These are phyloP conservation scores for Echinosophora koreensis DNA, from an alignment of 306 rosid genomes.

Conservation along the genomic window DNA sequence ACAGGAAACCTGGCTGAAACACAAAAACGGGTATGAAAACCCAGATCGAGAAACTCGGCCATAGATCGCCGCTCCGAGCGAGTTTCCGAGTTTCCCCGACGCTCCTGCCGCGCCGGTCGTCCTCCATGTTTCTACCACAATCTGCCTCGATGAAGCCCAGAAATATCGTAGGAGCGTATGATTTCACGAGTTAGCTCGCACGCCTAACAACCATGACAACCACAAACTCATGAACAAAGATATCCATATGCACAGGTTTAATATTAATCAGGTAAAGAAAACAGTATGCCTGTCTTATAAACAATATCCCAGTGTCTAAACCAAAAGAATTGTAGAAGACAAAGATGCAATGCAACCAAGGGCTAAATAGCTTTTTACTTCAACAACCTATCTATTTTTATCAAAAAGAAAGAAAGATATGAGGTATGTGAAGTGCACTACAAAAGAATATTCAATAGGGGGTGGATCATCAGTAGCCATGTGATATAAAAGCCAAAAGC, in stretches of 20 bases:
- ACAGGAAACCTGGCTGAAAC: too few relatives aligned
- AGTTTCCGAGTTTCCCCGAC: too few relatives aligned
- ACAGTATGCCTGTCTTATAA: neutral
- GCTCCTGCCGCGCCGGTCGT: too few relatives aligned
- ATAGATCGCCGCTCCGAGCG: too few relatives aligned
- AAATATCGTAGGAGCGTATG: too few relatives aligned
- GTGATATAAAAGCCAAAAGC: constrained; percentile 16
- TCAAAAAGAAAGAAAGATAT: constrained; percentile 7
- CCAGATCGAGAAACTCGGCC: too few relatives aligned
- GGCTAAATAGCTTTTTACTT: neutral
- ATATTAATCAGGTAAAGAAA: constrained; percentile 1
- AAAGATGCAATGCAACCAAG: neutral
- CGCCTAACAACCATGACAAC: too few relatives aligned
- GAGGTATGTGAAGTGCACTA: neutral
- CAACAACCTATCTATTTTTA: neutral
- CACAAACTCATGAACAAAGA: constrained; percentile 19
- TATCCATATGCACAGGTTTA: constrained; percentile 24
- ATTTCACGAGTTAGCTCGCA: too few relatives aligned
- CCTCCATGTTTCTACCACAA: too few relatives aligned
- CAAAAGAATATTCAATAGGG: neutral
- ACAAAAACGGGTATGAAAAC: too few relatives aligned
- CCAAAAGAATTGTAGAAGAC: neutral
- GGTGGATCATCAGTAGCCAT: neutral
- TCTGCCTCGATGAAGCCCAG: too few relatives aligned
- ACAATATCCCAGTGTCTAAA: neutral